Evolutionary conservation across 2,329 filamentous ascomycete genomes (phyloP).

Genomic region (Phoma sp.): DNA sequence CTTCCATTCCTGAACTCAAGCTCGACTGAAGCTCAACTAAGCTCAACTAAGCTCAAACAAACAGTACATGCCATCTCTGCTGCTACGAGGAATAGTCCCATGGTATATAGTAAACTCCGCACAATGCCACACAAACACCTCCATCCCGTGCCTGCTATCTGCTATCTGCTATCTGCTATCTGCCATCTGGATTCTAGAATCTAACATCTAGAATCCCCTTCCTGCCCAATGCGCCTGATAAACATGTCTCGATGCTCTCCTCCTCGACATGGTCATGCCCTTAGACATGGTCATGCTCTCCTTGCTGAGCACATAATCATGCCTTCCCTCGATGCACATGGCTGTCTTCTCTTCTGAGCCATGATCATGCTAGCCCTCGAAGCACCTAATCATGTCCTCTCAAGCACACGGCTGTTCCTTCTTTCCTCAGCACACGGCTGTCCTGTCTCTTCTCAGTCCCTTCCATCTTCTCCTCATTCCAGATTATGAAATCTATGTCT

Average conservation of each 20-base stretch:
- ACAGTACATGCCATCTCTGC: conserved; percentile 23
- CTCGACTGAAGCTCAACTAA: neutral
- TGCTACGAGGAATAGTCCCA: conserved; percentile 20
- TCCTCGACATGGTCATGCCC: too few species aligned
- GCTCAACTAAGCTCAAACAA: neutral
- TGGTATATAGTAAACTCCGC: conserved; percentile 30
- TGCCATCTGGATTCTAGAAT: too few species aligned
- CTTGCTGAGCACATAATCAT: too few species aligned
- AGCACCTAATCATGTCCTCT: too few species aligned
- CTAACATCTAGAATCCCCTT: neutral
- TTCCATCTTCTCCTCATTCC: too few species aligned
- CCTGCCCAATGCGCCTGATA: conserved; percentile 26
- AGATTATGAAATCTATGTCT: too few species aligned
- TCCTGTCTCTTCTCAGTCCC: too few species aligned
- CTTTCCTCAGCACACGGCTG: too few species aligned
- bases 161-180: neutral
- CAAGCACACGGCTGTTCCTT: too few species aligned
- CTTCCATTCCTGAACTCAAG: neutral
- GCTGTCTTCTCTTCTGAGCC: too few species aligned
- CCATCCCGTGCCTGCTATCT: conserved; percentile 31
- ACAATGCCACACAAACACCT: conserved; percentile 33
- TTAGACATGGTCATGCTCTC: neutral
- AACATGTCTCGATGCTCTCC: conserved; percentile 4
- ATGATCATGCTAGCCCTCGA: too few species aligned
- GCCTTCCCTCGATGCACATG: too few species aligned